These are phyloP conservation scores for Camellia oleifera DNA, from an alignment of 179 eudicot species.

Conservation along the genomic window DNA sequence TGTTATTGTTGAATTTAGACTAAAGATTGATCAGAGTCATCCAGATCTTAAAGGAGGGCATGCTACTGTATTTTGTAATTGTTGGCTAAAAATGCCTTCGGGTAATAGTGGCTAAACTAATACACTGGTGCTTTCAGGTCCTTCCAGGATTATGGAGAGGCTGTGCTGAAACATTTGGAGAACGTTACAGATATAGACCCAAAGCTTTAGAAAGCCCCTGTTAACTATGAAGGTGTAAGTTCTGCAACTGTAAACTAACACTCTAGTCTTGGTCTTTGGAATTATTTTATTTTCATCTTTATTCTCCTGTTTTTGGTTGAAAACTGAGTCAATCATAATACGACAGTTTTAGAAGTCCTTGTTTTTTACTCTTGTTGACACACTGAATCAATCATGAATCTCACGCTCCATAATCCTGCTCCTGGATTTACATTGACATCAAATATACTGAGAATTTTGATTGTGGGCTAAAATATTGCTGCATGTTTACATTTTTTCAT, in stretches of 20 bases:
- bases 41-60: constrained; percentile 92
- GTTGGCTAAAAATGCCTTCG: background rate
- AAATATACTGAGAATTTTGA: background rate
- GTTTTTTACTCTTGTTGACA: background rate
- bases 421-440: background rate
- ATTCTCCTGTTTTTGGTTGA: background rate
- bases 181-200: constrained; percentile 57
- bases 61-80: constrained; percentile 20
- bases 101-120: constrained; percentile 1
- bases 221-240: constrained; percentile 96
- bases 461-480: background rate
- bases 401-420: background rate
- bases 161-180: constrained; percentile 76
- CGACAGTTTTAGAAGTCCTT: background rate
- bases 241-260: constrained; percentile 6
- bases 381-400: background rate
- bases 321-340: background rate
- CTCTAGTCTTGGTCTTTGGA: too few species aligned
- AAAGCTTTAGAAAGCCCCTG: constrained; percentile 78
- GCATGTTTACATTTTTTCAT: background rate
- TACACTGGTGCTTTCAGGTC: constrained; percentile 47
- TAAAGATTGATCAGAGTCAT: constrained; percentile 84
- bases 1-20: constrained; percentile 73
- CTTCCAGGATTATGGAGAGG: constrained; percentile 90
- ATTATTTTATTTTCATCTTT: background rate